Conservation (phyloP, 306 rosid genomes). For the Prunus mongolica region DNA sequence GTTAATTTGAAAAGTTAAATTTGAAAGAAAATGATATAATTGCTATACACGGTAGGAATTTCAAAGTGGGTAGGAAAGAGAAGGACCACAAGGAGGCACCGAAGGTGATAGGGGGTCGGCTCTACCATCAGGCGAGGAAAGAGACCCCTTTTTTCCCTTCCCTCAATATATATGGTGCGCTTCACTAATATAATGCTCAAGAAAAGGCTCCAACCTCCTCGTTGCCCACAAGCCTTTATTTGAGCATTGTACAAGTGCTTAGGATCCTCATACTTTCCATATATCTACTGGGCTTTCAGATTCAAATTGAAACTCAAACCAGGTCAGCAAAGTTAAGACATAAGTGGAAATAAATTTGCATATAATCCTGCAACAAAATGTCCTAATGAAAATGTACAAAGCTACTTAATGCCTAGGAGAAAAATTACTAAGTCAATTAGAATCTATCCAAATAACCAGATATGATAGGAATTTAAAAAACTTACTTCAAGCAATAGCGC, state of each 20-base stretch:
- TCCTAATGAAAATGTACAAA: neutral
- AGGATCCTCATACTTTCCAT: neutral
- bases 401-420: neutral
- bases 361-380: neutral
- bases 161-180: neutral
- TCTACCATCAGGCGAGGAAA: neutral
- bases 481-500: slow-evolving; percentile 75
- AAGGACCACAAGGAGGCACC: too few species aligned
- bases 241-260: neutral
- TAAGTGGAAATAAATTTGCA: neutral
- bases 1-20: neutral
- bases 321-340: neutral
- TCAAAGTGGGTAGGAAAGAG: neutral
- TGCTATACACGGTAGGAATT: neutral
- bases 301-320: neutral
- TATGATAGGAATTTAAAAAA: slow-evolving; percentile 16
- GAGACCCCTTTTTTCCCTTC: neutral
- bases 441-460: slow-evolving; percentile 7
- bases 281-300: neutral
- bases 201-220: neutral
- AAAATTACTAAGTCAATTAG: neutral
- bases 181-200: neutral
- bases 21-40: neutral
- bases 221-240: neutral
- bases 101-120: neutral